phyloP scores from a whole-genome alignment of 1,284 basidiomycete species.

The Xanthoconium separans region DNA sequence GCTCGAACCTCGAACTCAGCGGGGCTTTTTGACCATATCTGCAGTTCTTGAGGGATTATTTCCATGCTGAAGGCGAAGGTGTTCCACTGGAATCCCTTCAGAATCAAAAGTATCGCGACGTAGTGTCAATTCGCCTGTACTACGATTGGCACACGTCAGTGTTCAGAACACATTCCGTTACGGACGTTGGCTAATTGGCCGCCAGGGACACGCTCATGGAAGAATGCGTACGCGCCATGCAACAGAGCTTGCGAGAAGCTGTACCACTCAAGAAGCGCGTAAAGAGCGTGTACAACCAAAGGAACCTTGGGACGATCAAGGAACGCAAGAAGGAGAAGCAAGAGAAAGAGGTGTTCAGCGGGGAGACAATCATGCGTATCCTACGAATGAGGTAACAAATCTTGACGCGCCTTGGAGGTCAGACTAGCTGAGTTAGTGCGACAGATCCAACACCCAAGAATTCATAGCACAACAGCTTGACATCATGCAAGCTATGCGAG shows the following conservation, averaged over 20 bases:
- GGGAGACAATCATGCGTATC: conserved; percentile 91
- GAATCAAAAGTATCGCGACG: conserved; percentile 94
- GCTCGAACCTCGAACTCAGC: not conserved
- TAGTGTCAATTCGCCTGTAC: conserved; percentile 86
- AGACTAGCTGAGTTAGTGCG: conserved; percentile 1
- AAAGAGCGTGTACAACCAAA: conserved; percentile 88
- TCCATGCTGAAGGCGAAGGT: conserved; percentile 92
- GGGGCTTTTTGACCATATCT: conserved; percentile 5
- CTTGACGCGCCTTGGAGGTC: not conserved
- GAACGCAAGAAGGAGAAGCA: conserved; percentile 91
- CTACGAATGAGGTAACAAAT: conserved; percentile 82
- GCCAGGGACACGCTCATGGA: conserved; percentile 88
- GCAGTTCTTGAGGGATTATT: conserved; percentile 92
- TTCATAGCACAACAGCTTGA: conserved; percentile 88
- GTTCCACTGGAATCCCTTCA: conserved; percentile 88
- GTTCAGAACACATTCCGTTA: not conserved
- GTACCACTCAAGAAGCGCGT: conserved; percentile 83
- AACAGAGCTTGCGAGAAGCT: conserved; percentile 70
- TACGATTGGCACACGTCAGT: conserved; percentile 91
- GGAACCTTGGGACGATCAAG: conserved; percentile 94
- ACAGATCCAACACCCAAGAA: conserved; percentile 73
- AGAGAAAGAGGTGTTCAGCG: conserved; percentile 64
- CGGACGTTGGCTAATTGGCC: conserved; percentile 5
- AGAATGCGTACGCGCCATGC: conserved; percentile 94
- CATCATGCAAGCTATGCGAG: conserved; percentile 72